Evolutionary conservation across 2,329 filamentous ascomycete genomes (phyloP).

Genomic region (Arthroderma sp.): DNA sequence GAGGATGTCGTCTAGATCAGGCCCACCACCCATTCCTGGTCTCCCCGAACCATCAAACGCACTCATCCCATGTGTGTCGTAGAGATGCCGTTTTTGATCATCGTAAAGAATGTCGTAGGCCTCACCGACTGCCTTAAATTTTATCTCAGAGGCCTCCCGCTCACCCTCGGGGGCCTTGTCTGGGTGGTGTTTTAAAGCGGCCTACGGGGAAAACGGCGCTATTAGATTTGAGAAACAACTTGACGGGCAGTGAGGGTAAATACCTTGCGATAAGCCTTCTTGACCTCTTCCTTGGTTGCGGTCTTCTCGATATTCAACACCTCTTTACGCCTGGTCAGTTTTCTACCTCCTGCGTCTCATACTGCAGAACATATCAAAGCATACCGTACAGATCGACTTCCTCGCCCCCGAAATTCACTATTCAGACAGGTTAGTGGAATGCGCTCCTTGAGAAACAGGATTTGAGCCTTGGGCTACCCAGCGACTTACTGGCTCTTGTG

Average conservation of each 20-base stretch:
- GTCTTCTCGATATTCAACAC: conserved; percentile 61
- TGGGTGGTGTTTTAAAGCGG: conserved; percentile 77
- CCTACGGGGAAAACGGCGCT: conserved; percentile 36
- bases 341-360: background rate
- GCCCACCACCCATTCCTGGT: conserved; percentile 46
- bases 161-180: conserved; percentile 87
- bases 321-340: conserved; percentile 38
- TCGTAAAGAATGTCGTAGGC: conserved; percentile 97
- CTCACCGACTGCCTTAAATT: conserved; percentile 84
- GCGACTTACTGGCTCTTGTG: too few species aligned
- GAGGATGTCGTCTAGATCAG: conserved; percentile 81
- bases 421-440: conserved; percentile 1
- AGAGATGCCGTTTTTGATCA: conserved; percentile 81
- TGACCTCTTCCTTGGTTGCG: conserved; percentile 69
- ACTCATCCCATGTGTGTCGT: conserved; percentile 90
- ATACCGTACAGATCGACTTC: conserved; percentile 52
- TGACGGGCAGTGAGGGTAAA: conserved; percentile 12
- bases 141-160: conserved; percentile 62
- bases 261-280: conserved; percentile 93
- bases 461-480: too few species aligned
- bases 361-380: conserved; percentile 9
- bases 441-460: too few species aligned
- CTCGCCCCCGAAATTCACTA: conserved; percentile 24
- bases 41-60: conserved; percentile 72
- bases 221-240: background rate